phyloP scores from a whole-genome alignment of 208 protist species.

The Leishmania arabica region DNA sequence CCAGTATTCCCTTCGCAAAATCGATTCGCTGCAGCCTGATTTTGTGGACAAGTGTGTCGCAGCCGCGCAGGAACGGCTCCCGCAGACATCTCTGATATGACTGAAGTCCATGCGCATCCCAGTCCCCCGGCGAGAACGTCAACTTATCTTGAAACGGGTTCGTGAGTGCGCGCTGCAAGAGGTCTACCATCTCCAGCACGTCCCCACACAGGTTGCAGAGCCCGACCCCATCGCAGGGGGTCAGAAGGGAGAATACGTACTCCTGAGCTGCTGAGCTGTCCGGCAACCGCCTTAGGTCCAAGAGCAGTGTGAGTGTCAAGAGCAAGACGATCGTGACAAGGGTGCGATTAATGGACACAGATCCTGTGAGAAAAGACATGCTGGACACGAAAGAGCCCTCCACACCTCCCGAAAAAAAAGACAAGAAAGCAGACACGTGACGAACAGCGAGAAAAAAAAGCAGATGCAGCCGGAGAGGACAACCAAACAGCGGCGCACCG shows the following conservation, averaged over 20 bases:
- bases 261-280: constrained; percentile 27
- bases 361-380: constrained; percentile 3
- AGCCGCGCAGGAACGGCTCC: constrained; percentile 28
- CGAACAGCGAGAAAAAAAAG: not conserved
- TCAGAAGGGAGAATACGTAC: constrained; percentile 27
- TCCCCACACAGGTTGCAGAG: constrained; percentile 37
- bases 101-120: constrained; percentile 9
- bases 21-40: constrained; percentile 18
- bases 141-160: constrained; percentile 27
- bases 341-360: constrained; percentile 4
- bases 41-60: constrained; percentile 36
- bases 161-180: constrained; percentile 8
- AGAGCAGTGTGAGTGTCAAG: constrained; percentile 18
- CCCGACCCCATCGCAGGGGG: constrained; percentile 11
- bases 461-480: not conserved
- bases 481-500: not conserved
- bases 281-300: constrained; percentile 17
- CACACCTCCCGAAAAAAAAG: not conserved
- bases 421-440: not conserved
- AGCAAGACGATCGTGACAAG: constrained; percentile 16
- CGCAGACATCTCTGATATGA: constrained; percentile 23
- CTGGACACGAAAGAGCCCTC: not conserved
- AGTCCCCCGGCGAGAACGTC: constrained; percentile 14
- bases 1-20: constrained; percentile 27
- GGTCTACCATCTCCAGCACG: constrained; percentile 37